phyloP scores from a whole-genome alignment of 306 rosid genomes.

The Calophaca sinica region DNA sequence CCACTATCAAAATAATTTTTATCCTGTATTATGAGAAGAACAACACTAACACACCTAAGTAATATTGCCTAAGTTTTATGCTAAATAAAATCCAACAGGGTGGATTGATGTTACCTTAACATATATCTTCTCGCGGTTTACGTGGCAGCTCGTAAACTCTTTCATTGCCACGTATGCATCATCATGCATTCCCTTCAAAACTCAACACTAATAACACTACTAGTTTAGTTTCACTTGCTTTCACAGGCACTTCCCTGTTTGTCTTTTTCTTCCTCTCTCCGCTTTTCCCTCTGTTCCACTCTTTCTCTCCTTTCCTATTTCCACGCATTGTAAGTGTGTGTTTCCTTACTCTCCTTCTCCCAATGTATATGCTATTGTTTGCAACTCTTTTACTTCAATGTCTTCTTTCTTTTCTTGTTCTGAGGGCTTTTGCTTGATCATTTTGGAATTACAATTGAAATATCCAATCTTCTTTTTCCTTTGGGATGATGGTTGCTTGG shows the following conservation, averaged over 20 bases:
- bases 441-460: not conserved
- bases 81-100: not conserved
- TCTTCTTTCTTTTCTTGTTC: not conserved
- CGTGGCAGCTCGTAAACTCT: slow-evolving; percentile 50
- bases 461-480: not conserved
- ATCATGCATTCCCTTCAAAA: slow-evolving; percentile 45
- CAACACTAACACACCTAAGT: too few relatives aligned
- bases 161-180: slow-evolving; percentile 52
- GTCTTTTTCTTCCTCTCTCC: slow-evolving; percentile 14
- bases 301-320: not conserved
- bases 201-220: not conserved
- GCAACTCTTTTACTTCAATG: slow-evolving; percentile 19
- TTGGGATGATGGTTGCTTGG: slow-evolving; percentile 2
- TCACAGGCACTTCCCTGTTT: not conserved
- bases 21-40: too few relatives aligned
- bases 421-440: not conserved
- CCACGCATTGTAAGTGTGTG: slow-evolving; percentile 14
- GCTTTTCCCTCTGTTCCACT: slow-evolving; percentile 17
- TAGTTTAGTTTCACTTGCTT: slow-evolving; percentile 8
- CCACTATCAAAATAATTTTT: too few relatives aligned
- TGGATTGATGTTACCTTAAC: slow-evolving; percentile 13
- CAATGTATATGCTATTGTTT: not conserved
- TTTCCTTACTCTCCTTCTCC: not conserved
- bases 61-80: too few relatives aligned
- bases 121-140: not conserved